phyloP scores from a whole-genome alignment of 257 asterid species.

The Misopates orontium region DNA sequence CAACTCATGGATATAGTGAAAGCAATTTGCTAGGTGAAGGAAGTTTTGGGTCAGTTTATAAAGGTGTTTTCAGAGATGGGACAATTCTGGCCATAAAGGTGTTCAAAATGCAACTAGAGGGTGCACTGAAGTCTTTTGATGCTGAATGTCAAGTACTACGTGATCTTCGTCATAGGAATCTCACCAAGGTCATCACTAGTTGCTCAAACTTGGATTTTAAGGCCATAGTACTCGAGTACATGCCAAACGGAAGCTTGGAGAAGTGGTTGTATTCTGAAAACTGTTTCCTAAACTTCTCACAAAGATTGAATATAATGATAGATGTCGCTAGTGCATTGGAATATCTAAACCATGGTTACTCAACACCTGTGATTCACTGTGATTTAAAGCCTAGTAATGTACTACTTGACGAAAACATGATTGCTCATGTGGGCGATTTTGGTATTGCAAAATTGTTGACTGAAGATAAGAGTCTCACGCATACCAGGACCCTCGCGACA shows the following conservation, averaged over 20 bases:
- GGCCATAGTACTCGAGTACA: conserved; percentile 36
- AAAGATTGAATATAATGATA: conserved; percentile 32
- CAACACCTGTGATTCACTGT: conserved; percentile 35
- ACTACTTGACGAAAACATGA: conserved; percentile 33
- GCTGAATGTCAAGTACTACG: conserved; percentile 36
- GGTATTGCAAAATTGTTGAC: conserved; percentile 34
- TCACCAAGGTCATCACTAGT: conserved; percentile 30
- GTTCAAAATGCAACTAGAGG: conserved; percentile 32
- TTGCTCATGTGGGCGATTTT: conserved; percentile 37
- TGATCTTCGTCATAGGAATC: conserved; percentile 37
- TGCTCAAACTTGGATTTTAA: conserved; percentile 38
- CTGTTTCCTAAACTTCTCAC: conserved; percentile 19
- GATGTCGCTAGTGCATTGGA: conserved; percentile 41
- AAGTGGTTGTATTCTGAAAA: conserved; percentile 31
- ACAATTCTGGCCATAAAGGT: conserved; percentile 34
- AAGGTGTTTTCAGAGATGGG: conserved; percentile 14
- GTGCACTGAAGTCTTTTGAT: conserved; percentile 28
- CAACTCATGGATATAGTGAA: conserved; percentile 14
- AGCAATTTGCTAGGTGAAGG: conserved; percentile 19
- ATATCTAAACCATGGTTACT: conserved; percentile 32
- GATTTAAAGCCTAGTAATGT: conserved; percentile 41
- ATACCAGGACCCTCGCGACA: conserved; percentile 39
- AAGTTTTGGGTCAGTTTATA: conserved; percentile 16
- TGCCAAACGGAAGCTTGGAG: conserved; percentile 41
- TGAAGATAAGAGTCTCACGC: conserved; percentile 25